Evolutionary conservation across 1,284 basidiomycete genomes (phyloP), one percentile per base, ranked within the genome.

Genomic region (Microbotryum intermedium): DNA sequence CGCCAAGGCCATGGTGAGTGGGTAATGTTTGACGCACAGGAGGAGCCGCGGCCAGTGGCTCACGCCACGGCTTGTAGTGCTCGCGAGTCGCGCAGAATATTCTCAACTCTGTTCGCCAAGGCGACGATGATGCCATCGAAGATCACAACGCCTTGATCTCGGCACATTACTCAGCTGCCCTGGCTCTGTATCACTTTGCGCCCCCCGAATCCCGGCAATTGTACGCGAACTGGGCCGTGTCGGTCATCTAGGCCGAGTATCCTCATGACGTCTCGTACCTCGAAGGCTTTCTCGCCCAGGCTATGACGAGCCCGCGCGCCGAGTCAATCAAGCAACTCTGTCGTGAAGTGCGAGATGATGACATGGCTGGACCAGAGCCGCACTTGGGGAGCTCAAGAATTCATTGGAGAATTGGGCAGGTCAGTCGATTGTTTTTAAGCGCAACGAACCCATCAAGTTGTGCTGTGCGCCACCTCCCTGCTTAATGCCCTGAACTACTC

Each of bases 1-100:
- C 2, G 58, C 65, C 18, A 29, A 42, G 5, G 53, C 55, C 23
- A 65, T 65, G 57, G 63, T 62, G 42, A 34, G 55, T 50, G 16
- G 30, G 11, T 16, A n/a, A 18, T 4, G n/a, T 10, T 25, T 20
- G 26, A 28, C 34, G 34, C 11, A 11, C 34, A 39, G 18, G 34
- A 11, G 34, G 34, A 6, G 34, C 34, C 18, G 34, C 10, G 11
- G 34, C 34, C 34, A 39, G 16, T 13, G 7, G 26, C 46, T 49
- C 0, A 42, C 23, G 34, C 18, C 9, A 16, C 16, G 48, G 13
- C 13, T 29, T 16, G 8, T 53, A 62, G 60, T 66, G 62, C 53
- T 29, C 47, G 2, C 65, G 65, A 28, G 62, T 66, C 43, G 53
- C 52, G 6, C 59, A 58, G 49, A 66, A 66, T 53, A 66, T 66